Evolutionary conservation across 352 stramenopile species (phyloP), one percentile per base, ranked within the genome.

Genomic region (Vaucheria bursata): DNA sequence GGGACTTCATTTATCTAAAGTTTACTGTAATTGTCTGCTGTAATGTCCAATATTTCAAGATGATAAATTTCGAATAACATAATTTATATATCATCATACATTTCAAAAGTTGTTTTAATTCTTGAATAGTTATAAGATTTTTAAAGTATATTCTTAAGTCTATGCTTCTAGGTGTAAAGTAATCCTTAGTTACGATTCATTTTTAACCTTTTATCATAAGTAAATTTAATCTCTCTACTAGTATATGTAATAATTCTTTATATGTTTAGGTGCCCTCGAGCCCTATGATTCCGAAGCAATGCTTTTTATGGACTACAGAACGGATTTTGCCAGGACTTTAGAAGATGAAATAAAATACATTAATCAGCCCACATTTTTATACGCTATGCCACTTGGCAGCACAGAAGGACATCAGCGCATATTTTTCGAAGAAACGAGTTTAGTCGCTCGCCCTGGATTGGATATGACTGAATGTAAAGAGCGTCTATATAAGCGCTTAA

Each of bases 291-390:
- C 89, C 68, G 87, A 92, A 64, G 86, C 88, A 36, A 94, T 94
- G 89, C 89, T 88, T 5, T 82, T 94, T 18, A 93, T 94, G 81
- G 90, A 94, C 85, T 94, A 94, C 81, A 84, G 89, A 65, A 92
- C 88, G n/a, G 87, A 92, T 86, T 88, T 91, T 79, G 87, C 90
- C 25, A 7, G 45, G n/a, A 45, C 73, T 34, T 33, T 67, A 39
- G 37, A 66, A 64, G 32, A 40, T 80, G 38, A 75, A 84, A 65
- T 83, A 88, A 64, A 52, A 74, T 37, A n/a, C n/a, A n/a, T n/a
- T n/a, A n/a, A n/a, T n/a, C n/a, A n/a, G n/a, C 80, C 77, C 12
- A 85, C 77, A 29, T 94, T 94, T 73, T 90, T 93, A 86, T 93
- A 93, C 81, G 90, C 84, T 31, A 94, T 94, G 89, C 89, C 90